These are phyloP conservation scores for Eremothecium sinecaudum DNA, from an alignment of 1,139 yeast species.

Conservation along the genomic window DNA sequence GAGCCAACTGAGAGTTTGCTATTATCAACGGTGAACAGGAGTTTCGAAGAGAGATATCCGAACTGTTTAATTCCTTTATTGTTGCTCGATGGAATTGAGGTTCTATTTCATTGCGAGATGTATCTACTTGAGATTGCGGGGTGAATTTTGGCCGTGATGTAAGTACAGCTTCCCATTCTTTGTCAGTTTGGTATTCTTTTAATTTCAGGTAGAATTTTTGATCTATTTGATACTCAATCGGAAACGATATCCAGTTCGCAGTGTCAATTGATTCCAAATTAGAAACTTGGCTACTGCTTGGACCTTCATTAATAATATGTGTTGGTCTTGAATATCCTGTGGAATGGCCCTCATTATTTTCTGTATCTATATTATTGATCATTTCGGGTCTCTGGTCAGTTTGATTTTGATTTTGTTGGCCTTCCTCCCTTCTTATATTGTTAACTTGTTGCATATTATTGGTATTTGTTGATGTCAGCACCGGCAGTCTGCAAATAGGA, in stretches of 20 bases:
- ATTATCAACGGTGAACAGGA: neutral
- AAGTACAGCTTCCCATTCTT: conserved; percentile 2
- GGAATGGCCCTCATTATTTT: no score
- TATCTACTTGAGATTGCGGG: neutral
- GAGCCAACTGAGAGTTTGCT: neutral
- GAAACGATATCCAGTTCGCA: conserved; percentile 1
- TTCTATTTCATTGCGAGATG: neutral
- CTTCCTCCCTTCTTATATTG: no score
- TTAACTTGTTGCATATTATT: no score
- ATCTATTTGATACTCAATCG: neutral
- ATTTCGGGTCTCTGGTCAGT: no score
- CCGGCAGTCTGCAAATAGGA: conserved; percentile 84
- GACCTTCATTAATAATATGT: no score
- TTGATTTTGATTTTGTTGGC: no score
- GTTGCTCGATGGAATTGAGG: neutral
- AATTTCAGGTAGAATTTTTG: neutral
- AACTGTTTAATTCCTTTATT: neutral
- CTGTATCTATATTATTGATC: no score
- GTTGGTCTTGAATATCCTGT: no score
- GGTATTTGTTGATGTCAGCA: conserved; percentile 31
- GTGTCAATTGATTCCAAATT: no score
- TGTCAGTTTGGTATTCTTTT: neutral
- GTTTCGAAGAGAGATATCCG: neutral
- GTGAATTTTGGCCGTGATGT: neutral
- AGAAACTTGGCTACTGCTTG: no score